Evolutionary conservation across 768 basidiomycete genomes (phyloP).

Genomic region (Pulveroboletus sp.): DNA sequence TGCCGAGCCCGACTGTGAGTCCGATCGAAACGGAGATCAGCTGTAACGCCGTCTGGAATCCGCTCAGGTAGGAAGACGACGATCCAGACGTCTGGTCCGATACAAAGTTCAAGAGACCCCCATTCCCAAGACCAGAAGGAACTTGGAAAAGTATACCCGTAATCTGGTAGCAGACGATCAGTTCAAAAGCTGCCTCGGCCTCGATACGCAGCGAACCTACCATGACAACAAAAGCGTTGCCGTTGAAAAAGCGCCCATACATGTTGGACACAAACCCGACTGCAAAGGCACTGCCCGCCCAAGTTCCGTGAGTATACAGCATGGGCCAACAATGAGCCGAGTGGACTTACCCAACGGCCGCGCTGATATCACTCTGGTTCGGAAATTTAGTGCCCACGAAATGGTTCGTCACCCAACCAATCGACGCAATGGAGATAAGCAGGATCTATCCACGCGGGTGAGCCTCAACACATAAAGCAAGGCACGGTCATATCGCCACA

Average conservation of each 20-base stretch:
- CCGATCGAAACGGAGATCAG: constrained; percentile 75
- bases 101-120: constrained; percentile 72
- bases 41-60: constrained; percentile 72
- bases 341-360: constrained; percentile 58
- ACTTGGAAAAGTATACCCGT: constrained; percentile 83
- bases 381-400: constrained; percentile 54
- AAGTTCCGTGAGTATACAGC: not conserved
- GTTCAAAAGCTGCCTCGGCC: not conserved
- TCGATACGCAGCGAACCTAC: constrained; percentile 33
- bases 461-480: not conserved
- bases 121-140: constrained; percentile 75
- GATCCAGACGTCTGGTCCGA: constrained; percentile 49
- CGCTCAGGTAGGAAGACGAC: constrained; percentile 54
- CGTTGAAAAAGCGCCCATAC: constrained; percentile 67
- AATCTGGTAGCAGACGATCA: constrained; percentile 34
- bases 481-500: not conserved
- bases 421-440: constrained; percentile 55
- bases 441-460: constrained; percentile 31
- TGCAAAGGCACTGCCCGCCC: constrained; percentile 54
- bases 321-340: not conserved
- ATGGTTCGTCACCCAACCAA: constrained; percentile 79
- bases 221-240: constrained; percentile 80
- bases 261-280: constrained; percentile 78
- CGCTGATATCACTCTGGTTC: constrained; percentile 70
- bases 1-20: constrained; percentile 73